Base-by-base conservation (phyloP, 306 rosid genomes). In the Comarum palustre region DNA sequence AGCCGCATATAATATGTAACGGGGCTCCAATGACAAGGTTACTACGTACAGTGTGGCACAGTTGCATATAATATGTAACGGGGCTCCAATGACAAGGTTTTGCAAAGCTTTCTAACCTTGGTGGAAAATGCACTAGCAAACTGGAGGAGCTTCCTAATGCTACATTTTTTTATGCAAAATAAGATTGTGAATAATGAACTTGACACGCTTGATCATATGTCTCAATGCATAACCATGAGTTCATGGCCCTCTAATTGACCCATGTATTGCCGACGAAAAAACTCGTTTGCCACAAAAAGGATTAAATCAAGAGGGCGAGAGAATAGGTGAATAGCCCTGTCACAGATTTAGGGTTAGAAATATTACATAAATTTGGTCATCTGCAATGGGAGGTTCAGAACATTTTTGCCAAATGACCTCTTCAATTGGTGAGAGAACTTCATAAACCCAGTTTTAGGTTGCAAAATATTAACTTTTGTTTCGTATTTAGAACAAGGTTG, bases 141-240 rank as follows among this genome's bases (percentile, higher is more conserved):
- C 43, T 25, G 24, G 74, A 70, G 65, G 50, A 52, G 64, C 36
- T 36, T 24, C 63, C 64, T 36, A 20, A 31, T 69, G 45, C 60
- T 69, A 50, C 45, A 25, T 19, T 69, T 60, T 20, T 69, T 22
- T 38, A 38, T 16, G 50, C 34, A 71, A 54, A 71, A 52, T 71
- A 54, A 71, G 11, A 0, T 12, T 52, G 65, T 25, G 38, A 54
- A 68, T 22, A 70, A 51, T 6, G 47, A 34, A 48, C 13, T 12
- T 32, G 61, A 32, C 12, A 50, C 55, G n/a, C 3, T 52, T 19
- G 42, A 1, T 67, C 57, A 65, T 10, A 20, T 38, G 10, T 66
- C 71, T 42, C n/a, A 24, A 22, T 52, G 16, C 31, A 54, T 54
- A n/a, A 4, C 25, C 60, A 54, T 2, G 29, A 5, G 15, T 29